Conservation (phyloP, 225 moss, liverwort and hornwort species). For the Physcomitrellopsis africana region DNA sequence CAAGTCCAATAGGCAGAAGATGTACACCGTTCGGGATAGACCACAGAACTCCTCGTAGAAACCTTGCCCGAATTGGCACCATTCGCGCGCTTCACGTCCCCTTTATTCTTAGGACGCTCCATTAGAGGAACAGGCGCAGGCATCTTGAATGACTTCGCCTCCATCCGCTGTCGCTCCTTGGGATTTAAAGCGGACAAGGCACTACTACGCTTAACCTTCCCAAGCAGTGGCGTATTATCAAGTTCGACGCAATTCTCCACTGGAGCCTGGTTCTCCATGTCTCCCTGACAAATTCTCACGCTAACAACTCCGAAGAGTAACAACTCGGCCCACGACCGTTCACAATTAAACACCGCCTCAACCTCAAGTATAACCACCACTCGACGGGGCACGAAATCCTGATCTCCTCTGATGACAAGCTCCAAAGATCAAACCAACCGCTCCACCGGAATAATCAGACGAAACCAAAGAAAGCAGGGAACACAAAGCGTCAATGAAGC, state of each 20-base stretch:
- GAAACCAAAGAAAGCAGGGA: too few species aligned
- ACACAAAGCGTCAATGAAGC: too few species aligned
- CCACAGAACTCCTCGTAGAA: slow-evolving; percentile 71
- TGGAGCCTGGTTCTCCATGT: slow-evolving; percentile 46
- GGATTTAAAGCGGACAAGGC: slow-evolving; percentile 48
- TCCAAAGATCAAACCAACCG: too few species aligned
- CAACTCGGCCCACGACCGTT: background rate
- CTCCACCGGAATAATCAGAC: too few species aligned
- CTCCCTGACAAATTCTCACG: background rate
- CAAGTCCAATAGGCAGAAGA: slow-evolving; percentile 33
- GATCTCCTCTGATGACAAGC: too few species aligned
- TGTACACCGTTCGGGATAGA: slow-evolving; percentile 83
- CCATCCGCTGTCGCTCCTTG: slow-evolving; percentile 50
- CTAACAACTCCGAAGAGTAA: background rate
- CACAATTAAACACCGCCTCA: background rate
- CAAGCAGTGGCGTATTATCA: slow-evolving; percentile 49
- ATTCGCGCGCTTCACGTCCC: slow-evolving; percentile 47
- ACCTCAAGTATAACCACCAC: too few species aligned
- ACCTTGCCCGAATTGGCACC: slow-evolving; percentile 70
- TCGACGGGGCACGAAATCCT: too few species aligned
- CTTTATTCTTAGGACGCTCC: slow-evolving; percentile 47
- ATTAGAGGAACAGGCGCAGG: slow-evolving; percentile 52
- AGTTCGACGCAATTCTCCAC: background rate
- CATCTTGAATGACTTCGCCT: slow-evolving; percentile 52
- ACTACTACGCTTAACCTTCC: slow-evolving; percentile 54